These are phyloP conservation scores for Diaporthe sp. DNA, from an alignment of 2,329 filamentous ascomycete genomes.

Conservation along the genomic window DNA sequence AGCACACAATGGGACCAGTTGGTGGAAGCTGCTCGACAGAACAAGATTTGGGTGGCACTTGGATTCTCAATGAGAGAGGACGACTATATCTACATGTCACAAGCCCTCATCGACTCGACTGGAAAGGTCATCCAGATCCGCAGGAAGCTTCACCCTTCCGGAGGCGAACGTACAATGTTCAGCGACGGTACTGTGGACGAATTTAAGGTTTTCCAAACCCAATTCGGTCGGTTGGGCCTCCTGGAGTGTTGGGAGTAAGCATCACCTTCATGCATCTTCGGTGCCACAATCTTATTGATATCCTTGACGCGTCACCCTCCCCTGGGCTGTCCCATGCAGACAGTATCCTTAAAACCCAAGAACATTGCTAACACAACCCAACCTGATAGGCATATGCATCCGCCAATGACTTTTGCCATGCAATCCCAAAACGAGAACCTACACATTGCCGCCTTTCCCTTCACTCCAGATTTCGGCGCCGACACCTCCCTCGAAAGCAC, in stretches of 20 bases:
- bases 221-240: not conserved
- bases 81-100: not conserved
- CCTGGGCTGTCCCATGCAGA: not conserved
- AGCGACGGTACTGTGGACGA: not conserved
- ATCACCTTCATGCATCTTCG: too few species aligned
- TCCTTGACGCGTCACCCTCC: too few species aligned
- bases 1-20: not conserved
- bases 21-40: not conserved
- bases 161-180: not conserved
- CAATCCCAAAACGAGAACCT: constrained; percentile 3
- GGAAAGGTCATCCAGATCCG: not conserved
- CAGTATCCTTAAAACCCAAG: not conserved
- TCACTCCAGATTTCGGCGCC: not conserved
- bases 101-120: not conserved
- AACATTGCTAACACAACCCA: not conserved
- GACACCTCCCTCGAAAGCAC: not conserved
- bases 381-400: not conserved
- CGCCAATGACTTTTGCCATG: not conserved
- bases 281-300: rapidly evolving
- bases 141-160: constrained; percentile 11
- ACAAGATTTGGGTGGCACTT: not conserved
- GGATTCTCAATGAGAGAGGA: not conserved
- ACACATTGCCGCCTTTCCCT: constrained; percentile 4
- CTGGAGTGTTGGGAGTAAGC: constrained; percentile 10
- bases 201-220: not conserved